Evolutionary conservation across 441 rosid genomes (phyloP), one percentile per base, ranked within the genome.

Genomic region (Flueggea neowawraea): DNA sequence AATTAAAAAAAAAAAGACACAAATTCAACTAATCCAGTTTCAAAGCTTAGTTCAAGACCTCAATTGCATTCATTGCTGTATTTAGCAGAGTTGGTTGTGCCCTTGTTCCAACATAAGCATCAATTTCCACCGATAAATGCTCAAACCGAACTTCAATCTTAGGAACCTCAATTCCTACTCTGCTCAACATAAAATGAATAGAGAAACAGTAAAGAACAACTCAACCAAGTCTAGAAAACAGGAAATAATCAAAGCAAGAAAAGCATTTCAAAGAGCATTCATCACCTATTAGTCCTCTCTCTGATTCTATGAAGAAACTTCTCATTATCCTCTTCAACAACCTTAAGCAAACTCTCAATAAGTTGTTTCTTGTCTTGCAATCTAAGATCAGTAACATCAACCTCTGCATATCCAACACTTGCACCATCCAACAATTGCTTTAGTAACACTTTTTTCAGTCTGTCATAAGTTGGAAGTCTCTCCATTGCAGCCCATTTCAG

Each of bases 401-500:
- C 28, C 28, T 22, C 28, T 22, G 28, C 28, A 22, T 22, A 22
- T 22, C 28, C 28, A 22, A 22, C 28, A 22, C 28, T 22, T 22
- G 28, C 88, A 57, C 72, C 69, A 10, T 69, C 82, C 73, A 64
- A 44, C 45, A 74, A 82, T 44, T 77, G 78, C 71, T 62, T 75
- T 39, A 86, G 44, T 22, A 84, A 64, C 5, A 79, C 80, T 58
- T 67, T 84, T 57, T 65, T 72, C 50, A 86, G 13, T 17, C 92
- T 64, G 55, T 84, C 80, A 55, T 80, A 80, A 2, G 89, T 86
- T 4, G 92, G 87, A 31, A 84, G 76, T 53, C 84, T 73, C 73
- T 86, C 92, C 1, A 86, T 82, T 36, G 92, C 84, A 2, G 88
- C 92, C 92, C 89, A 82, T 64, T 66, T 79, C 45, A 86, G 81